phyloP scores from a whole-genome alignment of 352 stramenopile species.

The Phytophthora constricta region DNA sequence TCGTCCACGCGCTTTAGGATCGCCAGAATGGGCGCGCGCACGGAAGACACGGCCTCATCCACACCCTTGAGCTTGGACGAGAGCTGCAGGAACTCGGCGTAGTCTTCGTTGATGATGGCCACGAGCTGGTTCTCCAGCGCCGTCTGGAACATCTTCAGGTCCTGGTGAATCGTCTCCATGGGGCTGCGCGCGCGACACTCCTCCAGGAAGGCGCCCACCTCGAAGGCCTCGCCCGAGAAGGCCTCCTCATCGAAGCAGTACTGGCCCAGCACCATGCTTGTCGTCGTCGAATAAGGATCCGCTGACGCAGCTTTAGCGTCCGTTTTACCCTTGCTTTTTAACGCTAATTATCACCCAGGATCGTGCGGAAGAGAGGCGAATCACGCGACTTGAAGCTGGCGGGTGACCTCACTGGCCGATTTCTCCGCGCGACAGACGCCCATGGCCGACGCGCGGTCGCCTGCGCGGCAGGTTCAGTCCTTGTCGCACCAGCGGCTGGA shows the following conservation, averaged over 20 bases:
- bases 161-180: constrained; percentile 87
- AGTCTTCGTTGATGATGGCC: constrained; percentile 91
- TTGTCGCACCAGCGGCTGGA: constrained; percentile 57
- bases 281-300: too few species aligned
- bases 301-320: too few species aligned
- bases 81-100: constrained; percentile 90
- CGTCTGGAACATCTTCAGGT: constrained; percentile 86
- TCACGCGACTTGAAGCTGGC: constrained; percentile 31
- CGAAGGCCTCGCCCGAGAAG: constrained; percentile 80
- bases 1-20: constrained; percentile 85
- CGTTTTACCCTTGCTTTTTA: neutral
- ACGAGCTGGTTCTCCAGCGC: constrained; percentile 90
- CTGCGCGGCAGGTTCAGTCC: constrained; percentile 48
- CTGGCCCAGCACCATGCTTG: constrained; percentile 45
- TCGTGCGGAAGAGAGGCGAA: constrained; percentile 35
- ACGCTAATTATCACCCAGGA: too few species aligned
- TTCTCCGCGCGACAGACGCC: neutral
- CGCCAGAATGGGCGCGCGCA: constrained; percentile 69
- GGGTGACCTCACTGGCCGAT: neutral
- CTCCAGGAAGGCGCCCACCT: constrained; percentile 74
- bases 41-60: constrained; percentile 83
- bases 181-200: constrained; percentile 73
- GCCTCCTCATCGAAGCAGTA: constrained; percentile 88
- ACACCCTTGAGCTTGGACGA: constrained; percentile 88
- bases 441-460: constrained; percentile 32